Evolutionary conservation across 208 protist species (phyloP), one percentile per base, ranked within the genome.

Genomic region (Acanthamoeba healyi): DNA sequence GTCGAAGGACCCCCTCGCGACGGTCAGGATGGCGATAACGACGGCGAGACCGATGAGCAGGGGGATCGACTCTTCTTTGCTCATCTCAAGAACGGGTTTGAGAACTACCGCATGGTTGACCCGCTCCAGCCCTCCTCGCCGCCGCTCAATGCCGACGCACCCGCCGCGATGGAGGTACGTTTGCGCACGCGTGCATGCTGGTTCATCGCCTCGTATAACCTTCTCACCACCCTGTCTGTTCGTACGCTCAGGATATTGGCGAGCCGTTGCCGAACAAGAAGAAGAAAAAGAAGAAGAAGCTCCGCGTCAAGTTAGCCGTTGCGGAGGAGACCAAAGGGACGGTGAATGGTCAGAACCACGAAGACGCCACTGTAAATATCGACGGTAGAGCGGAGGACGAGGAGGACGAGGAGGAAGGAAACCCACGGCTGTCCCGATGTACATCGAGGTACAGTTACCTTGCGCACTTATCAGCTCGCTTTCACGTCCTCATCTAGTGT

Each of bases 1-100:
- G 19, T 19, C 22, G 54, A 61, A 24, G 54, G 54, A n/a, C n/a
- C n/a, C 54, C 54, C 24, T 26, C 17, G 3, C 22, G 46, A 54
- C n/a, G 44, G 0, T 9, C 5, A 88, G 81, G 44, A 5, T n/a
- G 77, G 54, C 14, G 38, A 29, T 19, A 38, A 87, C 22, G 10
- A 87, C 26, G 44, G n/a, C 54, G 81, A 63, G 15, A 44, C 3
- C 9, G 38, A 29, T 1, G 34, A 87, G 10, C 36, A 87, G 49
- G 77, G 54, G 29, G 40, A 87, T 10, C 29, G 19, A 15, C 40
- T 88, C 29, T 88, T 88, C 81, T 88, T 65, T 34, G 81, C 44
- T 14, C 54, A 88, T n/a, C 81, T 88, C 54, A 88, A 63, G 81
- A 88, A 34, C 54, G 81, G 81, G 6, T 88, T 88, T 32, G 81